phyloP scores from a whole-genome alignment of 345 rosid species.

The Combretum micranthum region DNA sequence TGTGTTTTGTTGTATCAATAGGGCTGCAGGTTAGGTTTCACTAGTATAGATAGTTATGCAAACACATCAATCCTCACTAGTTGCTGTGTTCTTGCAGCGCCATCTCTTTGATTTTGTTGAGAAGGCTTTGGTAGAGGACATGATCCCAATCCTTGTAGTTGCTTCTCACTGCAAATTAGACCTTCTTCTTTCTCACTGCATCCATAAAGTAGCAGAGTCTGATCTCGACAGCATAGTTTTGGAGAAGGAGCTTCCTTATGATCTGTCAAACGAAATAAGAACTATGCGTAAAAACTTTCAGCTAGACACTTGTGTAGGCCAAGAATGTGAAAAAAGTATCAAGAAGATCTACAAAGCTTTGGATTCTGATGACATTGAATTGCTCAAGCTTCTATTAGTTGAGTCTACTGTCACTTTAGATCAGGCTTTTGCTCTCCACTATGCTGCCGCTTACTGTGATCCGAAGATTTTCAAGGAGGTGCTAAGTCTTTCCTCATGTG shows the following conservation, averaged over 20 bases:
- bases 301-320: conserved; percentile 5
- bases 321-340: conserved; percentile 18
- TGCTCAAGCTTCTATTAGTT: conserved; percentile 22
- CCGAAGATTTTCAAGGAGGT: conserved; percentile 35
- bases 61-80: background rate
- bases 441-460: conserved; percentile 41
- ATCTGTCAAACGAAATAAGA: conserved; percentile 18
- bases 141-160: conserved; percentile 29
- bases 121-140: conserved; percentile 33
- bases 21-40: background rate
- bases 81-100: conserved; percentile 25
- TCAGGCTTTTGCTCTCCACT: conserved; percentile 39
- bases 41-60: too few relatives aligned
- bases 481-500: conserved; percentile 19
- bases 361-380: conserved; percentile 35
- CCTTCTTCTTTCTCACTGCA: conserved; percentile 22
- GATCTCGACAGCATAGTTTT: conserved; percentile 22
- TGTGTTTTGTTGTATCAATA: too few relatives aligned
- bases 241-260: conserved; percentile 29
- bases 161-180: conserved; percentile 27
- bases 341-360: conserved; percentile 36
- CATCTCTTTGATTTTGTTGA: conserved; percentile 26
- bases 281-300: conserved; percentile 8
- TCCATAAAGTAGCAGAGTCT: conserved; percentile 21
- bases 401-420: conserved; percentile 30